Evolutionary conservation across 148 eudicot species (phyloP).

Genomic region (Diospyros lotus): DNA sequence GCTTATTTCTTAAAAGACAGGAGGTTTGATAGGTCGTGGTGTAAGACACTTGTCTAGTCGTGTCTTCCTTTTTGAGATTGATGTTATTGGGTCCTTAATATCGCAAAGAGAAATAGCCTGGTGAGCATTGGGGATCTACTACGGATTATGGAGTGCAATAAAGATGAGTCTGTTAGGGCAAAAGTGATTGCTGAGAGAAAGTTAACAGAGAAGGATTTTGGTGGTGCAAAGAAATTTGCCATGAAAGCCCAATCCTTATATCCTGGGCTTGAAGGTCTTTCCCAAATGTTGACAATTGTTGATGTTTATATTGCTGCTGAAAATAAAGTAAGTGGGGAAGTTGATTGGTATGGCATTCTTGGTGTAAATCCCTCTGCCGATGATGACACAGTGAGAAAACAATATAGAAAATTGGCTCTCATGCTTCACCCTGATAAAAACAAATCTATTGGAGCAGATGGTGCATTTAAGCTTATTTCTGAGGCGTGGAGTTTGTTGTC

Average conservation of each 20-base stretch:
- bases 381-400: slow-evolving; percentile 57
- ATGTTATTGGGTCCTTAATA: neutral
- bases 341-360: slow-evolving; percentile 75
- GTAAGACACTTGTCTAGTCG: neutral
- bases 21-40: slow-evolving; percentile 9
- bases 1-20: neutral
- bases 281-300: slow-evolving; percentile 37
- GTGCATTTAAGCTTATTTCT: slow-evolving; percentile 67
- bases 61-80: neutral
- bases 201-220: slow-evolving; percentile 36
- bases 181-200: slow-evolving; percentile 50
- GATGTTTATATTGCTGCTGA: slow-evolving; percentile 49
- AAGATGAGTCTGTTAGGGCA: slow-evolving; percentile 50
- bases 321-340: slow-evolving; percentile 46
- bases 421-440: slow-evolving; percentile 86
- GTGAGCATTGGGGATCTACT: neutral
- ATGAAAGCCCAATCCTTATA: slow-evolving; percentile 46
- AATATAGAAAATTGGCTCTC: slow-evolving; percentile 60
- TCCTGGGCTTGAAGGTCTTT: slow-evolving; percentile 43
- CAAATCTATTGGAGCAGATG: slow-evolving; percentile 69
- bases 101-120: neutral
- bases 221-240: slow-evolving; percentile 49
- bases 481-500: slow-evolving; percentile 69
- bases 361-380: slow-evolving; percentile 58
- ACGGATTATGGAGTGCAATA: slow-evolving; percentile 51